These are phyloP conservation scores for Apophysomyces variabilis DNA, from an alignment of 371 early-diverging fungal species.

Conservation along the genomic window DNA sequence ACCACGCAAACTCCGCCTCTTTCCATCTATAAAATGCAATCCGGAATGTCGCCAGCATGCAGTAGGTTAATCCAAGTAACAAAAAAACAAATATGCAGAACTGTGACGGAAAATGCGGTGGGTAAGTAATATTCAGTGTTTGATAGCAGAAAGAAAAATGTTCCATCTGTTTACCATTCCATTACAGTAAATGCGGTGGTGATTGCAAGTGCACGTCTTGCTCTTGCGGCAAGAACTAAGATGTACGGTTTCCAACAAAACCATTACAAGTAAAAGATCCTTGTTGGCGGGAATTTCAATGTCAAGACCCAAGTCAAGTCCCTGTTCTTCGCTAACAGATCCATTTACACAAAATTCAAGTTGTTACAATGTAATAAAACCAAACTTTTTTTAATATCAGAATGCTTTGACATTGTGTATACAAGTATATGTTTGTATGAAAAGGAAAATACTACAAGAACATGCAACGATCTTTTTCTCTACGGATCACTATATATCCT, in stretches of 20 bases:
- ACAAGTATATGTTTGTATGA: no score
- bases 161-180: background rate
- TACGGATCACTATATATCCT: conserved; percentile 8
- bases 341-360: no score
- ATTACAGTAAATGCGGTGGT: background rate
- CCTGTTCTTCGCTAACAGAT: no score
- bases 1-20: no score
- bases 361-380: no score
- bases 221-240: conserved; percentile 5
- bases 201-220: conserved; percentile 2
- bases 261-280: background rate
- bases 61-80: conserved; percentile 10
- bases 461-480: background rate
- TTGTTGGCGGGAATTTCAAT: background rate
- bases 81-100: conserved; percentile 27
- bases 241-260: background rate
- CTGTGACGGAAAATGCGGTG: conserved; percentile 36
- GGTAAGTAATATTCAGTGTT: conserved; percentile 18
- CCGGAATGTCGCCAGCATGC: no score
- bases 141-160: background rate
- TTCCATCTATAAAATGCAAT: no score
- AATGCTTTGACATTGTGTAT: no score
- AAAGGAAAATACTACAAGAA: no score
- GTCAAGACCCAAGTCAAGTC: no score
- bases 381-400: no score